phyloP scores from a whole-genome alignment of 2,329 filamentous ascomycete species.

The Arthrobotrys megalospora region DNA sequence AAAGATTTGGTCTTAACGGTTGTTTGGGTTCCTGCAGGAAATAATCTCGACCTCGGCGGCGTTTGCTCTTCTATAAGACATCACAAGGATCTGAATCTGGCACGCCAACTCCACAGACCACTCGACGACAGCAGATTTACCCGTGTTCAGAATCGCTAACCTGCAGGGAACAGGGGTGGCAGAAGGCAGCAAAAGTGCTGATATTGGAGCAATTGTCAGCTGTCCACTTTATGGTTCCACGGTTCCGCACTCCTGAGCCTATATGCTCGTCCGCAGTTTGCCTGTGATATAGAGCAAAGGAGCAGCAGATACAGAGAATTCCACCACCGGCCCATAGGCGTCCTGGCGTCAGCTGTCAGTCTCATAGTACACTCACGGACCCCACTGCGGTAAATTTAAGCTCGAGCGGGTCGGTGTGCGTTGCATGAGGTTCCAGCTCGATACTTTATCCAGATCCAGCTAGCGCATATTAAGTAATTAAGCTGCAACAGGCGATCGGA shows the following conservation, averaged over 20 bases:
- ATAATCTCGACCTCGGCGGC: not conserved
- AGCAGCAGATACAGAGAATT: not conserved
- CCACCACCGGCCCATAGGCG: slow-evolving; percentile 2
- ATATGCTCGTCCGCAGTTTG: slow-evolving; percentile 6
- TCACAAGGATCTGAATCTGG: not conserved
- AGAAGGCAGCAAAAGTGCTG: slow-evolving; percentile 16
- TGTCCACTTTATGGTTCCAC: slow-evolving; percentile 11
- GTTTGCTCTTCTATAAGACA: slow-evolving; percentile 3
- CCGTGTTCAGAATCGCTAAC: slow-evolving; percentile 10
- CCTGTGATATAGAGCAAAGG: not conserved
- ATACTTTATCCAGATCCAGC: slow-evolving; percentile 33
- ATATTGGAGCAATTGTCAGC: slow-evolving; percentile 26
- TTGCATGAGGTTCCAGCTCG: slow-evolving; percentile 38
- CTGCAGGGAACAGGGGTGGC: slow-evolving; percentile 13
- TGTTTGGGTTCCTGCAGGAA: slow-evolving; percentile 21
- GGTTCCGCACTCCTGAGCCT: not conserved
- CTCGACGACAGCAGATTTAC: not conserved
- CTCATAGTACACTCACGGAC: not conserved
- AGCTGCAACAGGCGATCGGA: slow-evolving; percentile 6
- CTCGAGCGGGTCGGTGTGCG: slow-evolving; percentile 27
- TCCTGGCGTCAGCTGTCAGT: slow-evolving; percentile 6
- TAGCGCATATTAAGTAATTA: slow-evolving; percentile 19
- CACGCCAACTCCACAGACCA: too few species aligned
- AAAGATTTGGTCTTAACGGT: not conserved
- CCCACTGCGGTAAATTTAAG: slow-evolving; percentile 44